Base-by-base conservation (phyloP, 1,284 basidiomycete genomes). In the Kalmanozyma brasiliensis region DNA sequence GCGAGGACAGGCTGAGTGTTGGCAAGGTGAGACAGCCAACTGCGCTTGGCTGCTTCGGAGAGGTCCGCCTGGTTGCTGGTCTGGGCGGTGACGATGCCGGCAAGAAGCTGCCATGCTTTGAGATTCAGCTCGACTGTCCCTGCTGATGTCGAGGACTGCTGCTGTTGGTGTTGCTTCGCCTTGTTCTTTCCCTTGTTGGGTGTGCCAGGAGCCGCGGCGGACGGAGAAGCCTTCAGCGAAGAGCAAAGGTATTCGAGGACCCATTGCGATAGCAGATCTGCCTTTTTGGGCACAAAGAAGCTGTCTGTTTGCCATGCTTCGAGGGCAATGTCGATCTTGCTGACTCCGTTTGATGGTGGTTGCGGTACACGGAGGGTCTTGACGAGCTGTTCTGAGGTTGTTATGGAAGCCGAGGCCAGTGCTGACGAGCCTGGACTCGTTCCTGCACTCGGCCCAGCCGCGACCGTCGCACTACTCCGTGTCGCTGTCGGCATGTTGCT, bases 371-470 rank as follows among this genome's bases (percentile, higher is more conserved):
- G 74, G 8, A 77, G 67, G 17, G 63, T 42, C 49, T 77, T 69
- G 24, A 77, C 65, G 22, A 77, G 70, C 56, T 73, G 67, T 59
- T 77, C 75, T 5, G 75, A 75, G 26, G 75, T 73, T 20, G 61
- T 51, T 42, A 77, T 75, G 16, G 64, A 69, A 20, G 70, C 74
- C 11, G 35, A 26, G 8, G 38, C 52, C 19, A 77, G 48, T 17
- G 47, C 38, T 22, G 52, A 53, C 16, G 41, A 34, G 34, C 23
- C 24, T 13, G 45, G 20, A 20, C 19, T 36, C 9, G 46, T 38
- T 10, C 37, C 16, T 23, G 20, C 16, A 8, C 37, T 45, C 29
- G 48, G 38, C 32, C 42, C 48, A 9, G 41, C 49, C 6, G 45
- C 33, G 3, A 26, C 19, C 32, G 20, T 34, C n/a, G 40, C 41